These are phyloP conservation scores for Pseudogymnoascus sp. DNA, from an alignment of 2,329 filamentous ascomycete genomes.

Conservation along the genomic window DNA sequence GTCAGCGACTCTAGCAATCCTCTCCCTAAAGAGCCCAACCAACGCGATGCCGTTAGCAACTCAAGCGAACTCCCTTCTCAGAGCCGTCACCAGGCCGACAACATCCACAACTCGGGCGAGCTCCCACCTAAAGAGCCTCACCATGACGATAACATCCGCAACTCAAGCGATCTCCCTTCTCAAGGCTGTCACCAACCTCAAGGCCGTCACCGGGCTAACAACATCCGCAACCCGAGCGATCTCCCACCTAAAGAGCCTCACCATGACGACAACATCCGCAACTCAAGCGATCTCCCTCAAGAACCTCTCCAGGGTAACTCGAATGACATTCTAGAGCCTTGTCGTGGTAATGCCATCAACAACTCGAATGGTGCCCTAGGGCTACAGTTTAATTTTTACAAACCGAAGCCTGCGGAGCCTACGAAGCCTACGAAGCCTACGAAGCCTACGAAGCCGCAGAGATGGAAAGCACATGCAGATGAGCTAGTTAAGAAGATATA, in stretches of 20 bases:
- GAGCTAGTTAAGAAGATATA: background rate
- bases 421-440: too few relatives aligned
- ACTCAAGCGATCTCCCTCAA: background rate
- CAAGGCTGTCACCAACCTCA: too few relatives aligned
- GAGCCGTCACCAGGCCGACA: background rate
- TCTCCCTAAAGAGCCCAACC: too few relatives aligned
- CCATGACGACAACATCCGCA: too few relatives aligned
- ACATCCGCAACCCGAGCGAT: background rate
- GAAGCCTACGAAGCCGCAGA: background rate
- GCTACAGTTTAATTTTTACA: background rate
- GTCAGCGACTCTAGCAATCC: too few relatives aligned
- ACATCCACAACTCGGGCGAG: background rate
- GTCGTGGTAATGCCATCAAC: background rate
- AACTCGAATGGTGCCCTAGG: background rate
- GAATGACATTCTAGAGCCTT: background rate
- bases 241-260: background rate
- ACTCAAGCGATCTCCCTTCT: background rate
- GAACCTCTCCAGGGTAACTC: background rate
- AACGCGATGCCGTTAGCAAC: too few relatives aligned
- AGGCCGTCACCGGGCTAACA: background rate
- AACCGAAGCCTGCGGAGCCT: too few relatives aligned
- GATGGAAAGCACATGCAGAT: background rate
- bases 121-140: background rate
- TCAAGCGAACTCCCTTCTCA: background rate
- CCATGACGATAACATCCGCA: too few relatives aligned